Evolutionary conservation across 2,329 filamentous ascomycete genomes (phyloP).

Genomic region (Claviceps sp.): DNA sequence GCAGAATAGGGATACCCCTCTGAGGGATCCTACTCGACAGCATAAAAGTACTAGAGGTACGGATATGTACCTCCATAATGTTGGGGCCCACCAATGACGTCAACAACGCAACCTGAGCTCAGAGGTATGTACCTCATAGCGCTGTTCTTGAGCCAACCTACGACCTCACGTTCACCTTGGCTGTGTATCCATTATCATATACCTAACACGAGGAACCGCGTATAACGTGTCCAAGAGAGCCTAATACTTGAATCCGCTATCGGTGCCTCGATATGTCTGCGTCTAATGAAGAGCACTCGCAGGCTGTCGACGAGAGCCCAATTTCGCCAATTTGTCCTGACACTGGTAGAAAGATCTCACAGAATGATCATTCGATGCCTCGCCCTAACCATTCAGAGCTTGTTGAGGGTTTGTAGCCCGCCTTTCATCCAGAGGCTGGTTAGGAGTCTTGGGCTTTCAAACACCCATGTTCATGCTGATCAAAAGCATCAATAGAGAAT

Average conservation of each 20-base stretch:
- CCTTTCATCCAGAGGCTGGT: background rate
- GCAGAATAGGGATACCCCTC: too few species aligned
- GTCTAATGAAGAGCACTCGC: constrained; percentile 9
- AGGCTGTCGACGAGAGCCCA: constrained; percentile 34
- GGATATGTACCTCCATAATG: too few species aligned
- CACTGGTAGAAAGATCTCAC: constrained; percentile 48
- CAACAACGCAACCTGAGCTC: too few species aligned
- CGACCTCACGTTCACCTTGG: too few species aligned
- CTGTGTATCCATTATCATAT: background rate
- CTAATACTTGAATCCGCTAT: background rate
- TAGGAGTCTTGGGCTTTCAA: background rate
- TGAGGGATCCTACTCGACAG: too few species aligned
- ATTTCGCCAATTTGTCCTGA: constrained; percentile 40
- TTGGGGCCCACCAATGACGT: constrained; percentile 10
- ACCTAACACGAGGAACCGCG: too few species aligned
- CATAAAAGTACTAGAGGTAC: too few species aligned
- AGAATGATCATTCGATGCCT: constrained; percentile 58
- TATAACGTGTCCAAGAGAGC: background rate
- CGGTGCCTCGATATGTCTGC: constrained; percentile 16
- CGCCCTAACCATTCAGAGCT: constrained; percentile 66
- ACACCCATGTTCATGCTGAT: constrained; percentile 7
- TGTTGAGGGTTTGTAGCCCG: constrained; percentile 53
- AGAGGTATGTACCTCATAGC: too few species aligned
- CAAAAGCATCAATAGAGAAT: constrained; percentile 47
- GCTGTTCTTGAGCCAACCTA: too few species aligned